Base-by-base conservation (phyloP, 768 basidiomycete genomes). In the Kwoniella sp. region DNA sequence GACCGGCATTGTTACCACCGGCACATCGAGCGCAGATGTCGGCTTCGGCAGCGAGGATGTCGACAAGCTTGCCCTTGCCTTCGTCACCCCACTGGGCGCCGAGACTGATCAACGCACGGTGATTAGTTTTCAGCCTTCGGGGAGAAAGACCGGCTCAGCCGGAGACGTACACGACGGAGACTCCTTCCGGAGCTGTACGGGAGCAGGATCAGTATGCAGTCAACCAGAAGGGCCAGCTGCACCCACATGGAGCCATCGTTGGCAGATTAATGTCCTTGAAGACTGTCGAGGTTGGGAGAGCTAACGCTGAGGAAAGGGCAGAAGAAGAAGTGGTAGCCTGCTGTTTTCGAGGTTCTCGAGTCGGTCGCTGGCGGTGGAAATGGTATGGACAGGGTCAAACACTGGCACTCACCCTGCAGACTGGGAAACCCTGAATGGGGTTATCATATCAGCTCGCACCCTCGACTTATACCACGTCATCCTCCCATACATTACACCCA, bases 1-100 rank as follows among this genome's bases (percentile, higher is more conserved):
- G 95, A 2, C 95, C 95, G 20, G 95, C 95, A 72, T 99, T 99
- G 78, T 96, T 98, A 10, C 95, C 95, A 12, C 95, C 95, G 11
- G 95, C 95, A 73, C 90, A 96, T 40, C 95, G 82, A 17, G 91
- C 93, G 67, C 92, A 98, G 71, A 98, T 73, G 74, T 99, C 95
- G 53, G 82, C 80, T 36, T 92, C 82, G 12, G 86, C 88, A 32
- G 91, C 82, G 60, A 99, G 81, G 69, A 99, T 89, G 73, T 99
- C 95, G 53, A 95, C 95, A 50, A 99, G 83, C 77, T 99, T 98
- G 23, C 76, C 76, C 56, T 76, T 76, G 53, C 76, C 76, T 52
- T 76, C 76, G 61, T 76, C 76, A 53, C 76, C 76, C 76, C 76
- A 76, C 53, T 76, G 76, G 47, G 71, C 66, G 25, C 76, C 76